Evolutionary conservation across 2,329 filamentous ascomycete species (phyloP), one percentile per base, ranked within the genome.

Genomic region (Claviceps sp.): DNA sequence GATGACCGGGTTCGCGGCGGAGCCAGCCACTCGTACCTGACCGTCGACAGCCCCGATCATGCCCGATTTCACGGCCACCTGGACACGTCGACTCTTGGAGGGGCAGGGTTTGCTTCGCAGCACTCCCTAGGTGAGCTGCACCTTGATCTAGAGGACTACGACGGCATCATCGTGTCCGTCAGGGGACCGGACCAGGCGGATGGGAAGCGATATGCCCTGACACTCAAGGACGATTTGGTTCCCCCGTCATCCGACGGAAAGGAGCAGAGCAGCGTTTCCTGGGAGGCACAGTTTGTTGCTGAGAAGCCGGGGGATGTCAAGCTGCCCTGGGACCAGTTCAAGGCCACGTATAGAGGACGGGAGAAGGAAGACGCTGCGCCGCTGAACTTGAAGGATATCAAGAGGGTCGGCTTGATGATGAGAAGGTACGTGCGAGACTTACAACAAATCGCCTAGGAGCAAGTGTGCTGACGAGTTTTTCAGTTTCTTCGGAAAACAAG

Each of bases 31-130:
- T 81, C 78, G 36, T 65, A 72, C 54, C 64, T 80, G n/a, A 65
- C 63, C 43, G 65, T 66, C 47, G 53, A 61, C 20, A 52, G 56
- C 11, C 57, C 58, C 44, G 55, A 61, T 49, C 55, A 55, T 66
- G 80, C 83, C 65, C 51, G 74, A 67, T 89, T 90, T 68, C 68
- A 78, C 56, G 87, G 88, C 2, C 71, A 72, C 23, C 74, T 93
- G 20, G 86, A 93, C 66, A 88, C 83, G 56, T 76, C 75, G 50
- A 80, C 85, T 0, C 78, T 93, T 0, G 86, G 86, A 26, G 86
- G 86, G 34, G 87, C 88, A 1, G 88, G 88, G 5, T 93, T 94
- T 62, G 87, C 87, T 9, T 87, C 83, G 4, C 88, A 91, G 63
- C 78, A 83, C 46, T 88, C 83, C 4, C 74, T 72, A 40, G 78